Conservation (phyloP, 1,284 basidiomycete genomes). For the Binderoboletus segoi region DNA sequence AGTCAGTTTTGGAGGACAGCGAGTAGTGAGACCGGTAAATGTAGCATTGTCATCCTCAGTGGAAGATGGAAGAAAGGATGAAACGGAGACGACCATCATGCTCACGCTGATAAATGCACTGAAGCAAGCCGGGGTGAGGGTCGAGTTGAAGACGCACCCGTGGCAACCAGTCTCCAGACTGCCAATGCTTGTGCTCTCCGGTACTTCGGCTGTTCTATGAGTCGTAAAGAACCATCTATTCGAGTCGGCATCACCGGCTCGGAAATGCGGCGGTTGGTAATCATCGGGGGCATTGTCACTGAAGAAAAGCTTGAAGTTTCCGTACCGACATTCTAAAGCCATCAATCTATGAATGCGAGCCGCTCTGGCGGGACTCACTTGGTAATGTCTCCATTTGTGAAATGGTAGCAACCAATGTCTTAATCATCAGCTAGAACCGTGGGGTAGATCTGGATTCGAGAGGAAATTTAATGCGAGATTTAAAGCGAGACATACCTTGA, state of each 20-base stretch:
- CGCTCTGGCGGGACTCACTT: slow-evolving; percentile 44
- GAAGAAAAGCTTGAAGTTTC: slow-evolving; percentile 84
- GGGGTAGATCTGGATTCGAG: slow-evolving; percentile 3
- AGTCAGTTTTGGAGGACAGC: slow-evolving; percentile 45
- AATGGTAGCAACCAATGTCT: slow-evolving; percentile 72
- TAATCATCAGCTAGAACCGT: slow-evolving; percentile 57
- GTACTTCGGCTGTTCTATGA: slow-evolving; percentile 64
- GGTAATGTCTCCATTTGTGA: slow-evolving; percentile 78
- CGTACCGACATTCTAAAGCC: slow-evolving; percentile 67
- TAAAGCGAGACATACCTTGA: slow-evolving; percentile 51
- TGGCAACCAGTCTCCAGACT: slow-evolving; percentile 71
- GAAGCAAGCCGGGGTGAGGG: not conserved
- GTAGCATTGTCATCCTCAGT: slow-evolving; percentile 59
- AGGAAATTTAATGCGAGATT: not conserved
- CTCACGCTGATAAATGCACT: slow-evolving; percentile 52
- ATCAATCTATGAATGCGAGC: not conserved
- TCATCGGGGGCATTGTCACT: slow-evolving; percentile 72
- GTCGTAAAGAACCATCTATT: slow-evolving; percentile 80
- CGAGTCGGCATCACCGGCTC: slow-evolving; percentile 62
- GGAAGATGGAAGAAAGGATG: slow-evolving; percentile 67
- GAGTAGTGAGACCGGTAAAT: slow-evolving; percentile 53
- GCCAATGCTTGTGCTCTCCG: slow-evolving; percentile 71
- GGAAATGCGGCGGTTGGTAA: slow-evolving; percentile 78
- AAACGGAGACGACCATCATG: slow-evolving; percentile 69
- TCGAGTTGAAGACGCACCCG: slow-evolving; percentile 45